phyloP scores from a whole-genome alignment of 305 asterid species.

The Fraxinus sp. region DNA sequence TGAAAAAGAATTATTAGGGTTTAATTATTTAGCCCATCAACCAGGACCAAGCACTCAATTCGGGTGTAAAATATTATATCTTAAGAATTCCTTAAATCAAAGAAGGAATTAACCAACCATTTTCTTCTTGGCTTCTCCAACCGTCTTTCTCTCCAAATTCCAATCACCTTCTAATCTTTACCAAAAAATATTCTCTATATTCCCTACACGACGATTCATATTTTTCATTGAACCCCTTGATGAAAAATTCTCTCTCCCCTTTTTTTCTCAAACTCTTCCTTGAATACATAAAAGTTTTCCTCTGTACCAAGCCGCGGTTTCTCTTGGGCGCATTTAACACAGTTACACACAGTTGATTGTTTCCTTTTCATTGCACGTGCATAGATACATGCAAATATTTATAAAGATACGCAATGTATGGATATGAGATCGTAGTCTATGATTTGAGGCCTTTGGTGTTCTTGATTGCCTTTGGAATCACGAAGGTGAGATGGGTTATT shows the following conservation, averaged over 20 bases:
- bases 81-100: no score
- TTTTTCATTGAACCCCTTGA: no score
- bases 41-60: no score
- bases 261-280: neutral
- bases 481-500: conserved; percentile 38
- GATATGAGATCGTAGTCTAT: conserved; percentile 24
- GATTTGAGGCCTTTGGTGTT: conserved; percentile 26
- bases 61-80: no score
- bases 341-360: conserved; percentile 11
- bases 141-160: no score
- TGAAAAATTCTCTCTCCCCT: neutral
- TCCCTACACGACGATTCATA: no score
- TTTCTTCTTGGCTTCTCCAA: no score
- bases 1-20: no score
- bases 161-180: no score
- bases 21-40: no score
- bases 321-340: conserved; percentile 5
- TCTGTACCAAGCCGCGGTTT: conserved; percentile 8
- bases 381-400: neutral
- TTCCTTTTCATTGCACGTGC: conserved; percentile 11
- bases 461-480: conserved; percentile 29
- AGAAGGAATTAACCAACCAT: no score
- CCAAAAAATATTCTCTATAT: no score
- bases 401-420: conserved; percentile 7
- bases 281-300: conserved; percentile 13